Base-by-base conservation (phyloP, 2,329 filamentous ascomycete genomes). In the Zymoseptoria crescenta region DNA sequence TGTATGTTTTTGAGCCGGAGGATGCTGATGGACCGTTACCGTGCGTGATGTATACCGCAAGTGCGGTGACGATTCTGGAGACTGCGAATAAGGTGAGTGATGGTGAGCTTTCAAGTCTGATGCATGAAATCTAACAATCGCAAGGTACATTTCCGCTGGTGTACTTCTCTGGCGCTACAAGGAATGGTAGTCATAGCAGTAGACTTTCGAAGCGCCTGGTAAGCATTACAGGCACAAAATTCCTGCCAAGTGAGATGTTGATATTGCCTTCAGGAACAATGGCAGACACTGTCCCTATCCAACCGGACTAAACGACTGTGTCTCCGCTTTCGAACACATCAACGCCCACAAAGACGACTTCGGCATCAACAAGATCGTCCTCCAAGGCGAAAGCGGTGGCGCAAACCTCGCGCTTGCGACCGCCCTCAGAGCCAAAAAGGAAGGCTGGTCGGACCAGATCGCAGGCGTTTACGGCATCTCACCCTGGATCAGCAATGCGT, bases 181-280 rank as follows among this genome's bases (percentile, higher is more conserved):
- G 68, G 67, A 19, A 52, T 67, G 10, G 57, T 71, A 2, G 64
- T 57, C 19, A 66, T 73, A 30, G 61, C 60, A n/a, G 60, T 69
- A 52, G 70, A 73, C 57, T 72, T 68, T 59, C 69, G 70, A 55
- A 72, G 71, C 54, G 69, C 69, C 29, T 70, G 61, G 52, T 65
- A 52, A 28, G 35, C n/a, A 7, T 16, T 16, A n/a, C n/a, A 16
- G 5, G 16, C n/a, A 6, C 7, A 16, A 13, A 13, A 45, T 45
- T 45, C 13, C 35, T 16, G 35, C 10, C 2, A 45, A 5, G 13
- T 6, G 10, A 16, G 10, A 16, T 16, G 35, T 5, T 5, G 16
- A 13, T 45, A 21, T 19, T n/a, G 13, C 35, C 35, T 16, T 16
- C 35, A 45, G 35, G 29, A 28, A 57, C 24, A 55, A 63, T 27